Percentiles rank a stretch among this genome's conserved stretches.
Evolutionary conservation across 257 asterid genomes (phyloP).

Genomic region (Primulina huaijiensis): DNA sequence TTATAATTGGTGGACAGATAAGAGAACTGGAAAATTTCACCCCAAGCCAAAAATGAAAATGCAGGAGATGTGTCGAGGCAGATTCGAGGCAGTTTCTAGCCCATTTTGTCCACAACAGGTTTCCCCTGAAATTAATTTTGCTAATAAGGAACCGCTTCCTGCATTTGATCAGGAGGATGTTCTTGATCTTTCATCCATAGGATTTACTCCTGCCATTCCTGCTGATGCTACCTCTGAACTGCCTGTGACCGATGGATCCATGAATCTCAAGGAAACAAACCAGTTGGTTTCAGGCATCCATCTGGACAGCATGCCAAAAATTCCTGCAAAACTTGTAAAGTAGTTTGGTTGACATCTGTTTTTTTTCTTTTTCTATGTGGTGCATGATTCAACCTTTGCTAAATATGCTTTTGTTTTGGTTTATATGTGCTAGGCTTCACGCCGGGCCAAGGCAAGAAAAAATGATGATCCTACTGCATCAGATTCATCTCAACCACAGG

Average conservation of each 20-base stretch:
- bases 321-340: constrained; percentile 54
- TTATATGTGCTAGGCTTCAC: constrained; percentile 43
- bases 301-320: constrained; percentile 37
- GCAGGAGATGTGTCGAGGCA: constrained; percentile 27
- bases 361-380: constrained; percentile 10
- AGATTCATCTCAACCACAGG: constrained; percentile 42
- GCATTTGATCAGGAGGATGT: constrained; percentile 39
- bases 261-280: constrained; percentile 32
- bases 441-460: constrained; percentile 48
- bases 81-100: constrained; percentile 26
- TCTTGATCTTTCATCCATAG: constrained; percentile 52
- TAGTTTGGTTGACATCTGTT: neutral
- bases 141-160: constrained; percentile 35
- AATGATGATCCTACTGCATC: constrained; percentile 23
- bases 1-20: constrained; percentile 35
- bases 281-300: constrained; percentile 35
- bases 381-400: constrained; percentile 18
- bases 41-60: constrained; percentile 47
- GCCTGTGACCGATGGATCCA: constrained; percentile 38
- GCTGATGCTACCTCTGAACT: constrained; percentile 39
- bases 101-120: constrained; percentile 27
- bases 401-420: constrained; percentile 7
- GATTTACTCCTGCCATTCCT: constrained; percentile 32
- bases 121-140: constrained; percentile 34
- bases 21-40: constrained; percentile 41